phyloP scores from a whole-genome alignment of 768 basidiomycete genomes.

The Rhizopogon salebrosus region DNA sequence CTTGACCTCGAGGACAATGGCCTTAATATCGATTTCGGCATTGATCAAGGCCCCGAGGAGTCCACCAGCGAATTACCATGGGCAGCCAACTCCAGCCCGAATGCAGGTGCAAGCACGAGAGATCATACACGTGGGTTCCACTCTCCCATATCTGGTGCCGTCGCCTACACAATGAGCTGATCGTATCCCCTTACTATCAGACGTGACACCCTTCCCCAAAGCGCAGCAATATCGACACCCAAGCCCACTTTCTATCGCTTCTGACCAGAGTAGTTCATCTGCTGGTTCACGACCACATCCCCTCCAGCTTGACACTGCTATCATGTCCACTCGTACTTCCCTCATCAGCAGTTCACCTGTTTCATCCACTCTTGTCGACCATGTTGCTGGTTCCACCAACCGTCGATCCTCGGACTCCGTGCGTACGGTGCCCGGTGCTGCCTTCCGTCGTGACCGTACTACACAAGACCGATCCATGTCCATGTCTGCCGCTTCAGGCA shows the following conservation, averaged over 20 bases:
- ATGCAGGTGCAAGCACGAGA: background rate
- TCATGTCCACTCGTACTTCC: conserved; percentile 39
- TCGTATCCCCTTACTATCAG: conserved; percentile 17
- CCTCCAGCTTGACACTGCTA: conserved; percentile 56
- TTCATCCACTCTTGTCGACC: conserved; percentile 37
- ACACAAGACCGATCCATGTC: conserved; percentile 72
- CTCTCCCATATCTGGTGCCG: conserved; percentile 24
- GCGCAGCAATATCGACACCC: conserved; percentile 24
- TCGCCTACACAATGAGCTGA: conserved; percentile 20
- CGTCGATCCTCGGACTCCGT: conserved; percentile 71
- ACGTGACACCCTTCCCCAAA: conserved; percentile 20
- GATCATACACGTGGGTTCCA: conserved; percentile 40
- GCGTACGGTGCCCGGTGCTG: conserved; percentile 49
- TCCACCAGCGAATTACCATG: conserved; percentile 56
- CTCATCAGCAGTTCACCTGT: conserved; percentile 38
- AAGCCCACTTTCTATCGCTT: conserved; percentile 35
- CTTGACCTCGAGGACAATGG: conserved; percentile 54
- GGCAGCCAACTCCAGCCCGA: conserved; percentile 25
- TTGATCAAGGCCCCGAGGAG: conserved; percentile 36
- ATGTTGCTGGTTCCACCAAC: conserved; percentile 19
- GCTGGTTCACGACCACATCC: conserved; percentile 36
- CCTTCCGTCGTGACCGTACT: conserved; percentile 53
- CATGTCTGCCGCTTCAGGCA: conserved; percentile 57
- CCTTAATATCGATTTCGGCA: conserved; percentile 53
- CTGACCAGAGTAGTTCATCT: conserved; percentile 29